Base-by-base conservation (phyloP, 192 early-diverging fungal species). In the Pilaira anomala region DNA sequence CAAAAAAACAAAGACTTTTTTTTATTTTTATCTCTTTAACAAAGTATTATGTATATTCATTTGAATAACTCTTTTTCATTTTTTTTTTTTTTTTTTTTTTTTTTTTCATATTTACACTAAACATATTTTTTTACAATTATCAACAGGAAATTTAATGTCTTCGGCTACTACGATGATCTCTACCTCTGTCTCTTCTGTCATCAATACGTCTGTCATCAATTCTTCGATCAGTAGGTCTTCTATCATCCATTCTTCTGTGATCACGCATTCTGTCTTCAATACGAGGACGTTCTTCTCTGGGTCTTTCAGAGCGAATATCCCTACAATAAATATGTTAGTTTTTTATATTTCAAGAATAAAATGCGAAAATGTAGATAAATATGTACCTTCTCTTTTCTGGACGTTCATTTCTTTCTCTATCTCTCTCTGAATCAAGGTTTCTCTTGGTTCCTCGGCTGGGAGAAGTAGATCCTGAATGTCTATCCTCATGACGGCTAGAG, bases 131-230 rank as follows among this genome's bases (percentile, higher is more conserved):
- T 14, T 42, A 42, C 41, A 9, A 9, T 42, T 42, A 9, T 9
- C 14, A 42, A 42, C 41, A 42, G 7, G 14, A 9, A 7, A n/a
- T n/a, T 50, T 25, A 57, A 28, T 41, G 55, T 41, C 55, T 41
- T 63, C 62, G 48, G 30, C 60, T 51, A 6, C 49, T 25, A 25
- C 36, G 49, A 13, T 53, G 21, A 25, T 63, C 49, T 42, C 62
- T 42, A 9, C 25, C 49, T 26, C 62, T 19, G 18, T 39, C 62
- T 22, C 48, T 40, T 26, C 62, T 30, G 29, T 53, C 49, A n/a
- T 63, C 49, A 40, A 29, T 36, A 28, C 62, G 30, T 58, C 56
- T 19, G 19, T 41, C 56, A 42, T 58, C 56, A 24, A 11, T 48
- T 29, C 45, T 19, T 22, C 46, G 45, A 7, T 49, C 46, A 7